Base-by-base conservation (phyloP, 2,329 filamentous ascomycete genomes). In the Nectriaceae sp. region DNA sequence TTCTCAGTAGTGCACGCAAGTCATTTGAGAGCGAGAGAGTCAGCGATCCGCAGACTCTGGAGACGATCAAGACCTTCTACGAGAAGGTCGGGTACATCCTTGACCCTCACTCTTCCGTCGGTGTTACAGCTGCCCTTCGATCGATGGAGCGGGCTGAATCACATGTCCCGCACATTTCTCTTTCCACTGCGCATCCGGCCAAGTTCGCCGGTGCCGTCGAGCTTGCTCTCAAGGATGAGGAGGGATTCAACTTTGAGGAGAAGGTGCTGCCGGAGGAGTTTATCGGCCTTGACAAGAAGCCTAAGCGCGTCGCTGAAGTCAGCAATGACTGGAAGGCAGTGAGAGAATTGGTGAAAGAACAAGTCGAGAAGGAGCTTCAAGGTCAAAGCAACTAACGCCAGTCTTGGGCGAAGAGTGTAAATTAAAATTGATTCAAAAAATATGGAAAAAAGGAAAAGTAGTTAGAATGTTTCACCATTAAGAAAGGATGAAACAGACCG, bases 171-270 rank as follows among this genome's bases (percentile, higher is more conserved):
- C 88, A 96, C 68, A 88, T 99, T 62, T 85, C 90, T 1, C 82
- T 99, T 3, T 89, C 92, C 2, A 99, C 94, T 2, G 94, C 94
- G 3, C 94, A 99, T 70, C 93, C 94, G 0, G 94, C 93, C 53
- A 99, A 99, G 71, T 99, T 99, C 65, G 85, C 88, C 0, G 83
- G 83, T 24, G 92, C 92, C 0, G 93, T 99, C 2, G 87, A 92
- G 59, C 61, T 88, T 40, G 91, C 93, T 0, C 75, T 97, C 50
- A 80, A 84, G 55, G 80, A 80, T 8, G 79, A 89, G 65, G 68
- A 79, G 16, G 84, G 79, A 1, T 97, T 95, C 61, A 79, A 83
- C 59, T 96, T 96, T 65, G 76, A 82, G 35, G 69, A 78, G 53
- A 82, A 87, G 53, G 88, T 97, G 2, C 77, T 95, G 46, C 93